A percentile compares a stretch with the other conserved stretches of the same genome.
Conservation (phyloP, 192 early-diverging fungal genomes). For the Phlyctochytrium arcticum region DNA sequence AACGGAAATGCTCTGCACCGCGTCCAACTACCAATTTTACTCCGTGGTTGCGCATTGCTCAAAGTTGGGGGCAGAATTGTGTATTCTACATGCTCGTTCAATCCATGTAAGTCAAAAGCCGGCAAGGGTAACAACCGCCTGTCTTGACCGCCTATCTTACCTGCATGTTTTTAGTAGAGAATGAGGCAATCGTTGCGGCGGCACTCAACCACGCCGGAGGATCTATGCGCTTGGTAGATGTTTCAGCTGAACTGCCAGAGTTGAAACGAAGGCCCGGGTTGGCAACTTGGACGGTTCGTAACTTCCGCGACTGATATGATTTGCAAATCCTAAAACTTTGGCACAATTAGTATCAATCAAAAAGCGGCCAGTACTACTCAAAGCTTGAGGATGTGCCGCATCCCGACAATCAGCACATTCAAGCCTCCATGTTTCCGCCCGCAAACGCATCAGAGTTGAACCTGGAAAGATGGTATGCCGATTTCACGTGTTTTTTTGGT, state of each 20-base stretch:
- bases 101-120: constrained; percentile 96
- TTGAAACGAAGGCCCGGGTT: constrained; percentile 82
- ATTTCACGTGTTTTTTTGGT: not conserved
- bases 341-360: constrained; percentile 54
- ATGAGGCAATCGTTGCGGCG: constrained; percentile 63
- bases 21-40: constrained; percentile 81
- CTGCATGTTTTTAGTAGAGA: not conserved
- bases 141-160: not conserved
- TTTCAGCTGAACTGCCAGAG: constrained; percentile 70
- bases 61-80: constrained; percentile 92
- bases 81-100: constrained; percentile 98
- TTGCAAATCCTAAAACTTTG: not conserved
- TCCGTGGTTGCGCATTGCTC: constrained; percentile 79
- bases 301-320: not conserved
- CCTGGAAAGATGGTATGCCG: constrained; percentile 42
- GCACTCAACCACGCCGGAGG: constrained; percentile 43
- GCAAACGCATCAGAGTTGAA: constrained; percentile 25
- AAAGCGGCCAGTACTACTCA: constrained; percentile 53
- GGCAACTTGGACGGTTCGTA: constrained; percentile 74
- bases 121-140: constrained; percentile 69
- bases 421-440: constrained; percentile 42
- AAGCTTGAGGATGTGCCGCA: constrained; percentile 26
- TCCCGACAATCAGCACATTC: constrained; percentile 3
- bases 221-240: constrained; percentile 81
- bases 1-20: constrained; percentile 76